A percentile compares a stretch with the other conserved stretches of the same genome.
Evolutionary conservation across 2,329 filamentous ascomycete genomes (phyloP).

Genomic region (Penicillium crustosum): DNA sequence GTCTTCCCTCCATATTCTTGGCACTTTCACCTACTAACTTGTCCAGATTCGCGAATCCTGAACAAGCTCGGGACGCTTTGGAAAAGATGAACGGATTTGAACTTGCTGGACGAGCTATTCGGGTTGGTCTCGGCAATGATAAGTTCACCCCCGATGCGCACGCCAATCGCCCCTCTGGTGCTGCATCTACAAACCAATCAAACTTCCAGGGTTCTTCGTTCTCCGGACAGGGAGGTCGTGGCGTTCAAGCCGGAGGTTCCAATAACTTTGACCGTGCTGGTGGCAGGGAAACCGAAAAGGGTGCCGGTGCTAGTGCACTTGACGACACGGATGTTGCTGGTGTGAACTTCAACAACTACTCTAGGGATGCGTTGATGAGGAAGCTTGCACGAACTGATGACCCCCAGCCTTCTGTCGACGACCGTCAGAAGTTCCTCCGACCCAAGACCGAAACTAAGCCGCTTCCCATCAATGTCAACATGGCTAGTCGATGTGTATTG

Average conservation of each 20-base stretch:
- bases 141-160: slow-evolving; percentile 99
- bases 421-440: slow-evolving; percentile 71
- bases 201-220: slow-evolving; percentile 87
- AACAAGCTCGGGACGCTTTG: slow-evolving; percentile 87
- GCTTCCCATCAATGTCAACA: slow-evolving; percentile 80
- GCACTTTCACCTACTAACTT: slow-evolving; percentile 36
- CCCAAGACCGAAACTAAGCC: slow-evolving; percentile 77
- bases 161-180: slow-evolving; percentile 86
- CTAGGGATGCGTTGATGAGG: slow-evolving; percentile 96
- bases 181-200: slow-evolving; percentile 59
- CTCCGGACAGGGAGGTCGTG: slow-evolving; percentile 84
- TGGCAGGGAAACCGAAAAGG: slow-evolving; percentile 84
- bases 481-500: slow-evolving; percentile 89
- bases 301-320: slow-evolving; percentile 83
- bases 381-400: slow-evolving; percentile 97
- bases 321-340: slow-evolving; percentile 97
- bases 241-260: slow-evolving; percentile 72
- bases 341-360: slow-evolving; percentile 99
- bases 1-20: slow-evolving; percentile 40
- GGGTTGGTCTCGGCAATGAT: slow-evolving; percentile 98
- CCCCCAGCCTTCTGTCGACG: slow-evolving; percentile 58
- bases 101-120: slow-evolving; percentile 92
- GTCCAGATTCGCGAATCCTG: slow-evolving; percentile 79
- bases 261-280: slow-evolving; percentile 86
- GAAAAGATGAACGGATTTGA: slow-evolving; percentile 99